Percentiles rank a stretch among this genome's conserved stretches.
Conservation (phyloP, 768 basidiomycete genomes). For the Tylopilus balloui region DNA sequence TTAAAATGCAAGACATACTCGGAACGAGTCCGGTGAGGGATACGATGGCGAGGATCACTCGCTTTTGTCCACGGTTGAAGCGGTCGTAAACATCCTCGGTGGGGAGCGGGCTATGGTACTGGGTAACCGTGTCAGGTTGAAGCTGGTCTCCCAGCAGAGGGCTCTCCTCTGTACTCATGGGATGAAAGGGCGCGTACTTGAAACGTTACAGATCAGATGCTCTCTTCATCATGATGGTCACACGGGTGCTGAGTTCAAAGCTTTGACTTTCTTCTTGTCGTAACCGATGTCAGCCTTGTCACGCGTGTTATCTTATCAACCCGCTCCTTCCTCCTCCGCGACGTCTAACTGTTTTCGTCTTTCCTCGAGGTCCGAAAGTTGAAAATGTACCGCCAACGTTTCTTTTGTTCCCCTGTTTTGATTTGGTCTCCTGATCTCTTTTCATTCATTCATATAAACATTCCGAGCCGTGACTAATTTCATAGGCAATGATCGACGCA, state of each 20-base stretch:
- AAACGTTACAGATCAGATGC: too few relatives aligned
- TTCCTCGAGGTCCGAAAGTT: too few relatives aligned
- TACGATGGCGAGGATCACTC: constrained; percentile 51
- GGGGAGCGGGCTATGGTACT: background rate
- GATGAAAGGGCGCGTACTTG: background rate
- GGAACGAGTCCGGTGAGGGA: constrained; percentile 61
- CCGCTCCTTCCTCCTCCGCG: too few relatives aligned
- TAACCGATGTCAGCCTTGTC: background rate
- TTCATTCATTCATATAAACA: background rate
- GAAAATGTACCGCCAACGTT: background rate
- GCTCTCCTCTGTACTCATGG: constrained; percentile 29
- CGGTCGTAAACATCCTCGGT: constrained; percentile 47
- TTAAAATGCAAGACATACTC: constrained; percentile 37
- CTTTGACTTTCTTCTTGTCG: background rate
- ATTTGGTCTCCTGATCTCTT: background rate
- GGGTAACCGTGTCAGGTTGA: background rate
- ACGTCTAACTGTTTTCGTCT: too few relatives aligned
- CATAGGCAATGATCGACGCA: background rate
- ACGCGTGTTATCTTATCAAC: background rate
- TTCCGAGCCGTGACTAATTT: background rate
- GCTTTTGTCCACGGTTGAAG: constrained; percentile 52
- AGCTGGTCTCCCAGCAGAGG: constrained; percentile 19
- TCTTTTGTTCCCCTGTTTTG: background rate
- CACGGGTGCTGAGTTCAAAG: background rate
- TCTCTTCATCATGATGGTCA: too few relatives aligned